phyloP scores from a whole-genome alignment of 805 yeast species.

The Lipomyces chichibuensis region DNA sequence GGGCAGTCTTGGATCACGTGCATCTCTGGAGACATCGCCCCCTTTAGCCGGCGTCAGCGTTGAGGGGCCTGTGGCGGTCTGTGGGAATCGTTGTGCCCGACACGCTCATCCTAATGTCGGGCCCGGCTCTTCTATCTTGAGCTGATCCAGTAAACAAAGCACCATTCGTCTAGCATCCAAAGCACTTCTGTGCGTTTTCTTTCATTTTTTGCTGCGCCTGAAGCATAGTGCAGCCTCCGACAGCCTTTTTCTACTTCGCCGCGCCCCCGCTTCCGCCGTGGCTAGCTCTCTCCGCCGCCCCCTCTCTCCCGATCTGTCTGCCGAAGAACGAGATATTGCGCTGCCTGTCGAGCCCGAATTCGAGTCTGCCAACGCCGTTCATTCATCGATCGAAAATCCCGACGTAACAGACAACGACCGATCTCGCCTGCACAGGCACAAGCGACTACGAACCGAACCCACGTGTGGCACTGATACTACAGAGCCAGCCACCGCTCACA shows the following conservation, averaged over 20 bases:
- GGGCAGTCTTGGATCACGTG: no score
- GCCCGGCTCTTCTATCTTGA: not conserved
- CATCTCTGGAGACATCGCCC: no score
- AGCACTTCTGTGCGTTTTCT: not conserved
- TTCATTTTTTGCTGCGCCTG: constrained; percentile 2
- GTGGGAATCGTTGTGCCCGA: not conserved
- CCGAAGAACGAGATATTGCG: constrained; percentile 2
- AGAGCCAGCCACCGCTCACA: not conserved
- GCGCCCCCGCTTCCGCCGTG: constrained; percentile 19
- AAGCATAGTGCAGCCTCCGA: not conserved
- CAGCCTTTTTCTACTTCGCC: not conserved
- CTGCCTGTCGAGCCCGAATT: constrained; percentile 1
- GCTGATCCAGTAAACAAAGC: not conserved
- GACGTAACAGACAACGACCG: not conserved
- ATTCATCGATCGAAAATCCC: not conserved
- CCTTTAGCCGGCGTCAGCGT: not conserved
- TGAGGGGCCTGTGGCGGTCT: not conserved
- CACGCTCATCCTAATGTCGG: not conserved
- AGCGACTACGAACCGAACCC: constrained; percentile 25
- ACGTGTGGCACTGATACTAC: not conserved
- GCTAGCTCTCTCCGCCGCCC: constrained; percentile 26
- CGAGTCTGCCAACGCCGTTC: not conserved
- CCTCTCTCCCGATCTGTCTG: constrained; percentile 13
- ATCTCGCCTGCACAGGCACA: constrained; percentile 11
- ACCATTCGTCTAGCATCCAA: not conserved